Evolutionary conservation across 768 basidiomycete species (phyloP).

Genomic region (Daedalea quercina): DNA sequence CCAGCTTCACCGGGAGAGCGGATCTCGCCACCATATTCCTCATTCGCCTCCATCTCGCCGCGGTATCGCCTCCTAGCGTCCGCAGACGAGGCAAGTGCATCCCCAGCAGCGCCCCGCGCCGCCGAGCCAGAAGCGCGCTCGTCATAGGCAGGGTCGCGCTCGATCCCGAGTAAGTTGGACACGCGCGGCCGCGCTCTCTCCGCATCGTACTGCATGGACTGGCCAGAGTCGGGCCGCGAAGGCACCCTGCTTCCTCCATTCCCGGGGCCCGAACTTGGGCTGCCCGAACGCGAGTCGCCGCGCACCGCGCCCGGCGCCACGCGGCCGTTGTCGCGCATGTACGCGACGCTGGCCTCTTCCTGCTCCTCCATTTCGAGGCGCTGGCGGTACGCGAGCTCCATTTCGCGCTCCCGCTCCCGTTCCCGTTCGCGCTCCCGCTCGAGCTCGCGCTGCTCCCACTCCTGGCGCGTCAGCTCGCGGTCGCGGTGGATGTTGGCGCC

Average conservation of each 20-base stretch:
- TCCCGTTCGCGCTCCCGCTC: conserved; percentile 19
- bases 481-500: conserved; percentile 46
- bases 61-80: conserved; percentile 47
- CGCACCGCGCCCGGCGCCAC: conserved; percentile 5
- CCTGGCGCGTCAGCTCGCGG: conserved; percentile 41
- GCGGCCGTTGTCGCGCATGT: conserved; percentile 3
- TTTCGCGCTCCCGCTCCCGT: conserved; percentile 15
- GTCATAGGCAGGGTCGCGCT: conserved; percentile 12
- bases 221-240: conserved; percentile 16
- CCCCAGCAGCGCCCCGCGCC: conserved; percentile 10
- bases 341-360: conserved; percentile 14
- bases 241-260: conserved; percentile 15
- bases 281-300: conserved; percentile 19
- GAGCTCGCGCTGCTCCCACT: conserved; percentile 17
- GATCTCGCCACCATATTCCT: conserved; percentile 27
- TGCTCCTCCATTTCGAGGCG: conserved; percentile 13
- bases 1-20: conserved; percentile 15
- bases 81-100: conserved; percentile 10
- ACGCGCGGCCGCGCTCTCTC: conserved; percentile 14
- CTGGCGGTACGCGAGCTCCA: conserved; percentile 8
- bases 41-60: conserved; percentile 61
- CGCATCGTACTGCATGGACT: conserved; percentile 13
- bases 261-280: conserved; percentile 15
- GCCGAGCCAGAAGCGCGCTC: conserved; percentile 14
- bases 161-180: conserved; percentile 16